phyloP scores from a whole-genome alignment of 2,329 filamentous ascomycete species.

The Pseudogymnoascus sp. region DNA sequence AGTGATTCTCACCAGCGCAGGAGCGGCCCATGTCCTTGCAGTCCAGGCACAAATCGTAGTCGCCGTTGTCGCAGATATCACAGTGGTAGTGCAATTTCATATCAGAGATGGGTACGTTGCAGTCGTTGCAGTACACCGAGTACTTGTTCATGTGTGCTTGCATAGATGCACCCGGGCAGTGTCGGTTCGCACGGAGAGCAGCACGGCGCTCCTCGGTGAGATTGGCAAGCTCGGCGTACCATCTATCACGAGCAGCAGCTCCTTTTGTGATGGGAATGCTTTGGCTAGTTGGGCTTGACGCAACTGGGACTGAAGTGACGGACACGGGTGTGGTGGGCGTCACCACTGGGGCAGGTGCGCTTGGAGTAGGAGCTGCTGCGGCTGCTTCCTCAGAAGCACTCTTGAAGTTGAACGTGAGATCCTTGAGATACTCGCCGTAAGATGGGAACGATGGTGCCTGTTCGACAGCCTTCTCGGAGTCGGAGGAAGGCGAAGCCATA shows the following conservation, averaged over 20 bases:
- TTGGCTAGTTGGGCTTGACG: constrained; percentile 11
- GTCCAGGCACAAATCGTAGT: constrained; percentile 82
- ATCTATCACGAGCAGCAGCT: constrained; percentile 26
- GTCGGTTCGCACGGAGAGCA: constrained; percentile 11
- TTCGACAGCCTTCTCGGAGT: neutral
- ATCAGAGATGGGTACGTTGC: constrained; percentile 68
- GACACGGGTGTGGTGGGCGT: neutral
- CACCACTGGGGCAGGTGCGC: neutral
- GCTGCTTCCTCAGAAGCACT: neutral
- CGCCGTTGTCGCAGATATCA: constrained; percentile 83
- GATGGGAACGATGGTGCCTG: neutral
- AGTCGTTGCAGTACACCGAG: constrained; percentile 91
- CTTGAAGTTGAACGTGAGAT: constrained; percentile 10
- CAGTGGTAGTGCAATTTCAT: constrained; percentile 75
- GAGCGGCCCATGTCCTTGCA: constrained; percentile 71
- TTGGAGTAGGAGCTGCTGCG: neutral
- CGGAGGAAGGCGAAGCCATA: neutral
- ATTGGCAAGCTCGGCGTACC: constrained; percentile 27
- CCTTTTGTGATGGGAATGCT: constrained; percentile 24
- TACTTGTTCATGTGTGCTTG: constrained; percentile 40
- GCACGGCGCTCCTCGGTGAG: constrained; percentile 23
- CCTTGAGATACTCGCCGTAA: constrained; percentile 1
- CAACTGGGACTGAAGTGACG: neutral
- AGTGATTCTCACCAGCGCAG: constrained; percentile 75
- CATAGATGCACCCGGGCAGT: constrained; percentile 13